Base-by-base conservation (phyloP, 306 rosid genomes). In the Trifolium repens region DNA sequence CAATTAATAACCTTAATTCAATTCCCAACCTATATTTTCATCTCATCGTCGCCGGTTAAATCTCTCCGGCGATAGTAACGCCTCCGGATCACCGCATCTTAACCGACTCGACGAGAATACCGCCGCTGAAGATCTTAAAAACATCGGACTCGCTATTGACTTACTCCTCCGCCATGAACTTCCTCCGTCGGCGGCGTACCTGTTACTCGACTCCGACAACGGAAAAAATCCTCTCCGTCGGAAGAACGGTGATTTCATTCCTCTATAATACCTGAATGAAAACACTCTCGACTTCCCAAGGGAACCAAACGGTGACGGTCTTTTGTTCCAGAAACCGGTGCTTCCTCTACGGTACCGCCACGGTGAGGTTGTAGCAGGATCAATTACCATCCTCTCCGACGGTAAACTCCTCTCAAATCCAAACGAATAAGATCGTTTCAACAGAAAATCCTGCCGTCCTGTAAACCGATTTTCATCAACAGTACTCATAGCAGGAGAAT, bases 11-110 rank as follows among this genome's bases (percentile, higher is more conserved):
- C 13, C 8, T 0, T 43, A 19, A 32, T 52, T 70, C 44, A 5
- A 32, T 76, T 76, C 40, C 37, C 57, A 12, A 4, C n/a, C 52
- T 26, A 22, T 26, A 22, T 35, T 35, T 12, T 16, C 13, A 1
- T 5, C 9, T 30, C 49, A 0, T 77, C 78, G 84, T 71, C 97
- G 82, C 26, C 96, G 19, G 81, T 82, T 94, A 40, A 87, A 91
- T 74, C 98, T 90, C 81, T 94, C 98, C 88, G 98, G 98, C 53
- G 97, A 94, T 0, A 94, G 70, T 35, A 94, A 54, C n/a, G 97
- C 98, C 86, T 94, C 98, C 9, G 98, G 98, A 50, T 94, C 98
- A 17, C 98, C 98, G 81, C 97, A 94, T 44, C 97, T 73, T 13
- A 91, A 73, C 52, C 98, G 78, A 79, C 98, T 94, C 5, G 98